Evolutionary conservation across 768 basidiomycete species (phyloP), one percentile per base, ranked within the genome.

Genomic region (Xerocomus brunneocitrinus): DNA sequence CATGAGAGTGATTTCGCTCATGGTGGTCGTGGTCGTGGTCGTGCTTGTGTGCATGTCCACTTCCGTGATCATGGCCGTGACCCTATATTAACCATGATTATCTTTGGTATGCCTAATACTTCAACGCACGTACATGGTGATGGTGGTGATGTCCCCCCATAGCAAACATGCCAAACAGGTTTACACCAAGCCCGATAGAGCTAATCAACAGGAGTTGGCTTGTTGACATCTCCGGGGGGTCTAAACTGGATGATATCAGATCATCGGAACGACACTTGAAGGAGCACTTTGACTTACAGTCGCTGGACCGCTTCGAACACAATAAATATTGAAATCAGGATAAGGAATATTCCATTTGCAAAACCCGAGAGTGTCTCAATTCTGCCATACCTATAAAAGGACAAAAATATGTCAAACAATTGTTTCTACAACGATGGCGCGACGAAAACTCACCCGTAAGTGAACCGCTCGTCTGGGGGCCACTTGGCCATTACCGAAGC

Each of bases 401-500:
- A 25, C 12, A 16, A 9, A 22, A 36, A 34, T 7, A 43, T 8
- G 27, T 31, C 5, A 24, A 19, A 35, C 19, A 8, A 27, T 7
- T 8, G 52, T 16, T 40, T 16, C 10, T 40, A 30, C n/a, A n/a
- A 24, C 41, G 12, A 22, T 27, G 51, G 42, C 24, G 14, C 13
- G 40, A 44, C 31, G 34, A 42, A 41, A 19, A 70, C 83, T 45
- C 60, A 90, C 89, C 97, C 97, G 68, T 97, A 99, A 14, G 97
- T 98, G 72, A 92, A 99, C 34, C 84, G 78, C 61, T 89, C 88
- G 72, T 98, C 93, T 0, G 93, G 89, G 36, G 91, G 87, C 97
- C 97, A 98, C 10, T 89, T 95, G 2, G 95, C 93, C 89, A 98
- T 98, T 5, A 99, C 90, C 8, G 91, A 95, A 5, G 97, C 97